These are phyloP conservation scores for Citeromyces matritensis DNA, from an alignment of 805 yeast genomes.

Conservation along the genomic window DNA sequence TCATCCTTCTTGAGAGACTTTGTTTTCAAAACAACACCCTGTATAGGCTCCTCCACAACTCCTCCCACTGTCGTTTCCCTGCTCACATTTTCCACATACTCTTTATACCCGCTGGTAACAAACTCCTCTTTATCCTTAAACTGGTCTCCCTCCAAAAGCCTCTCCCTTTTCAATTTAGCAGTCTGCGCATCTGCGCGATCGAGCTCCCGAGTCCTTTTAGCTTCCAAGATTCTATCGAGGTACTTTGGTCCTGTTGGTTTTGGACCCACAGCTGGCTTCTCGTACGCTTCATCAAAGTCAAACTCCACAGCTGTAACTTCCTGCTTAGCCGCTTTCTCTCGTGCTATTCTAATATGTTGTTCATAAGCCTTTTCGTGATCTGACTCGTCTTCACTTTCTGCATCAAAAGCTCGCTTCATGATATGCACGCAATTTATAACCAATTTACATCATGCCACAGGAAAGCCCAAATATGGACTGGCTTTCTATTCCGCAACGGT, in stretches of 20 bases:
- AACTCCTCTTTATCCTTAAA: constrained; percentile 24
- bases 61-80: too few relatives aligned
- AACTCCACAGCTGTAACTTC: too few relatives aligned
- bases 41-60: too few relatives aligned
- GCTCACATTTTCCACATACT: constrained; percentile 14
- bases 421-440: constrained; percentile 2
- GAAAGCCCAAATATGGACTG: constrained; percentile 32
- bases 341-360: too few relatives aligned
- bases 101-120: constrained; percentile 30
- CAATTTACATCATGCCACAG: constrained; percentile 6
- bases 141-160: constrained; percentile 21
- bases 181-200: constrained; percentile 25
- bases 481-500: constrained; percentile 24
- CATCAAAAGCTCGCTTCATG: neutral
- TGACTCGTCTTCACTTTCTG: neutral
- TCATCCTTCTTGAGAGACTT: too few relatives aligned
- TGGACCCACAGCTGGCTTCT: constrained; percentile 5
- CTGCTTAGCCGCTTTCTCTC: too few relatives aligned
- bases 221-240: constrained; percentile 22
- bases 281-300: too few relatives aligned
- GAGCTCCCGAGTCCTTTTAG: constrained; percentile 25
- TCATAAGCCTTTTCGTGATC: neutral
- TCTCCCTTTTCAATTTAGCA: constrained; percentile 18
- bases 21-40: too few relatives aligned
- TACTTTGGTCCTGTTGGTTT: constrained; percentile 14